A percentile compares a stretch with the other conserved stretches of the same genome.
Conservation (phyloP, 345 rosid species). For the Citrus australasica region DNA sequence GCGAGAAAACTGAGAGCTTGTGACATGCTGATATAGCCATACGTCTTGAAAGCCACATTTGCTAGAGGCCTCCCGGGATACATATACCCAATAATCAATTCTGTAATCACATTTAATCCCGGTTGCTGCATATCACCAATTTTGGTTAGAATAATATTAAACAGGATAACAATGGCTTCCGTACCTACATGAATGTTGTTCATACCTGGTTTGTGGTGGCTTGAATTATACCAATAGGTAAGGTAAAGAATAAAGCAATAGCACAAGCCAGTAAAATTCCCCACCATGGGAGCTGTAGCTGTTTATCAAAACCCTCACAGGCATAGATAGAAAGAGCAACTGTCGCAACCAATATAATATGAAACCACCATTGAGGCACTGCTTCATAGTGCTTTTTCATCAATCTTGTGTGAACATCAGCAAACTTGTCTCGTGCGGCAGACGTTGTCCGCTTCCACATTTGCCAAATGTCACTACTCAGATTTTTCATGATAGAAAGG, state of each 20-base stretch:
- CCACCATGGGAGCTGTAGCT: constrained; percentile 58
- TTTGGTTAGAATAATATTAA: not conserved
- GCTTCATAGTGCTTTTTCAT: constrained; percentile 57
- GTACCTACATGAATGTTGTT: not conserved
- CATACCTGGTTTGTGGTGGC: constrained; percentile 58
- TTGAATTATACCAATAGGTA: constrained; percentile 45
- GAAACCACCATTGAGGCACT: constrained; percentile 60
- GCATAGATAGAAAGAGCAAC: constrained; percentile 34
- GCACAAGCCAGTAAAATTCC: constrained; percentile 37
- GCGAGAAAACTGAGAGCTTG: constrained; percentile 45
- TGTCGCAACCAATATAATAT: constrained; percentile 16
- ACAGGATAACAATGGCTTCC: not conserved
- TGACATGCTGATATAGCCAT: constrained; percentile 40
- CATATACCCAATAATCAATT: constrained; percentile 55
- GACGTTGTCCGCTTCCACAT: constrained; percentile 41
- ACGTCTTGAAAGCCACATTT: constrained; percentile 48
- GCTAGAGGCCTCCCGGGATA: constrained; percentile 54
- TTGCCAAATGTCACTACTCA: constrained; percentile 13
- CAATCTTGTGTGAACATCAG: constrained; percentile 65
- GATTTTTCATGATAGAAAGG: not conserved
- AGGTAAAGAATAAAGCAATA: constrained; percentile 41
- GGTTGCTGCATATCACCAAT: constrained; percentile 36
- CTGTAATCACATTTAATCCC: constrained; percentile 46
- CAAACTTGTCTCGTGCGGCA: constrained; percentile 27
- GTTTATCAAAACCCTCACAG: constrained; percentile 42